Evolutionary conservation across 2,329 filamentous ascomycete species (phyloP), one percentile per base, ranked within the genome.

Genomic region (Scedosporium aurantiacum): DNA sequence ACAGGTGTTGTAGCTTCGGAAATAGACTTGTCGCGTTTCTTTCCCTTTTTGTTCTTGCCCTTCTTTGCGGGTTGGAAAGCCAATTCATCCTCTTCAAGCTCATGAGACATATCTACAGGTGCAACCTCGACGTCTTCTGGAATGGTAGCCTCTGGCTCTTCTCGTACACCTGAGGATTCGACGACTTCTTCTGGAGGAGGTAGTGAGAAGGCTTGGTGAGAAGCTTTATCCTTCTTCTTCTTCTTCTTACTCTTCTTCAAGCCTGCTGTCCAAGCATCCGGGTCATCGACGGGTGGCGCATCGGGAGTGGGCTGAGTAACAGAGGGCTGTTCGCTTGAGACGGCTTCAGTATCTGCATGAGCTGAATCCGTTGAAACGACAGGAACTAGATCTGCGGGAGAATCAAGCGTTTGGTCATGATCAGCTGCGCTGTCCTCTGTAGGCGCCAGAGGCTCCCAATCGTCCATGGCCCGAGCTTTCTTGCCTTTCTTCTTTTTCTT

Each of bases 401-500:
- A 10, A 4, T 14, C 32, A 41, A 23, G 27, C 14, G 55, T 21
- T 8, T 37, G 41, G 14, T 25, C 23, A 16, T 59, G 18, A 4
- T 18, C 40, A 4, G 4, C 16, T 12, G 58, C 18, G 14, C 18
- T 25, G 21, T 16, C 25, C 28, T 54, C 58, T 12, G 47, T 6
- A 16, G 37, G 23, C 16, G n/a, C 25, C 6, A 14, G 10, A 12
- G 58, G 25, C 23, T 55, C 37, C 41, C 32, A 43, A n/a, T 27
- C 43, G 25, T 12, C 41, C 41, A 18, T 8, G 5, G n/a, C 58
- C 43, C 37, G 50, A 50, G 62, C 58, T 27, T 60, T 61, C 52
- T 66, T 65, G 59, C 67, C 67, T 66, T 72, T 71, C 64, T 73
- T 72, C 58, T 69, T 70, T 63, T 70, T 70, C 57, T 71, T 67